A percentile compares a stretch with the other conserved stretches of the same genome.
phyloP scores from a whole-genome alignment of 768 basidiomycete genomes.

The Kockovaella imperatae region DNA sequence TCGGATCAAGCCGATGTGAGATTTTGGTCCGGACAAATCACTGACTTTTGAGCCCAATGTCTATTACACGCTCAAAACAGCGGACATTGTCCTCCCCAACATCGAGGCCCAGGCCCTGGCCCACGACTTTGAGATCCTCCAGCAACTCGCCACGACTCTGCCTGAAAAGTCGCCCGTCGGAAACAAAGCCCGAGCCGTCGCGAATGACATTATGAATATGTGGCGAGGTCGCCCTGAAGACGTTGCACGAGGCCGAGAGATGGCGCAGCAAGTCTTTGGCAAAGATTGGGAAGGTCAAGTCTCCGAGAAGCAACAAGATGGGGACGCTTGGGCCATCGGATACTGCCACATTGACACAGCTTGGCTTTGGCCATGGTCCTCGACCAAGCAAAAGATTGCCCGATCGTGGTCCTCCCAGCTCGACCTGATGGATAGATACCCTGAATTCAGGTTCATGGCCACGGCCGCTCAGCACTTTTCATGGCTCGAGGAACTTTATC shows the following conservation, averaged over 20 bases:
- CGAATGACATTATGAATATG: constrained; percentile 69
- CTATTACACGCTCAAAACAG: no score
- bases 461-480: constrained; percentile 62
- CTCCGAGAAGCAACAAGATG: constrained; percentile 47
- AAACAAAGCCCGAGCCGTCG: constrained; percentile 38
- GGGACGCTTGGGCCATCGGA: constrained; percentile 73
- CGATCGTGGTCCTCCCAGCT: constrained; percentile 90
- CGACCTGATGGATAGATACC: constrained; percentile 90
- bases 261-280: constrained; percentile 76
- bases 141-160: constrained; percentile 62
- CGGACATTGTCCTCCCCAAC: constrained; percentile 91
- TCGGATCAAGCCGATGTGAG: no score
- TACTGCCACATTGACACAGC: constrained; percentile 72
- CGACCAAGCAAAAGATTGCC: constrained; percentile 90
- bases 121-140: constrained; percentile 76
- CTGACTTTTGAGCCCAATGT: no score
- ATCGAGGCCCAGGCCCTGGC: constrained; percentile 61
- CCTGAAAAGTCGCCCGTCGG: constrained; percentile 67
- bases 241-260: constrained; percentile 52
- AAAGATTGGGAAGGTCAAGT: constrained; percentile 72
- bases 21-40: no score
- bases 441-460: constrained; percentile 78
- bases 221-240: constrained; percentile 52
- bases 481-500: constrained; percentile 82
- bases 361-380: constrained; percentile 62